Percentiles rank a stretch among this genome's conserved stretches.
These are phyloP conservation scores for Arachis stenosperma DNA, from an alignment of 306 rosid species.

Conservation along the genomic window DNA sequence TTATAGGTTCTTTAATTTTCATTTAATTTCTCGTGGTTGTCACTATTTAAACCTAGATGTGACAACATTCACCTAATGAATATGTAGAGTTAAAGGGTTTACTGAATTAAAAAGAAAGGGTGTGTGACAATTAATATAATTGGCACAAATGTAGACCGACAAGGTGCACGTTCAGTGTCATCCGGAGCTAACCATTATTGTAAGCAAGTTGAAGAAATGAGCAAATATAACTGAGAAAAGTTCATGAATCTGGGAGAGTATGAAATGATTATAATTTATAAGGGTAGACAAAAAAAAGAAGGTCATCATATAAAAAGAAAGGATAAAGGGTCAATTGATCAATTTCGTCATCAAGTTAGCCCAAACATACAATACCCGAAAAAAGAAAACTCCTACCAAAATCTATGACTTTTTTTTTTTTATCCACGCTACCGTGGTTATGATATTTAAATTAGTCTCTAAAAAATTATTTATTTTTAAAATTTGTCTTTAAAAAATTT, in stretches of 20 bases:
- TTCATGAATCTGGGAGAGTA: slow-evolving; percentile 45
- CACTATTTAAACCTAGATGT: slow-evolving; percentile 31
- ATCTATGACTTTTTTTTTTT: slow-evolving; percentile 21
- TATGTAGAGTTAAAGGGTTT: slow-evolving; percentile 25
- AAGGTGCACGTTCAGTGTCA: slow-evolving; percentile 51
- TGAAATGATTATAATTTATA: slow-evolving; percentile 38
- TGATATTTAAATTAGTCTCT: too few relatives aligned
- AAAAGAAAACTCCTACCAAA: slow-evolving; percentile 12
- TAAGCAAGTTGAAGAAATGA: slow-evolving; percentile 41
- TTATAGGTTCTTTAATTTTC: too few relatives aligned
- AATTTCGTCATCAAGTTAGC: slow-evolving; percentile 27
- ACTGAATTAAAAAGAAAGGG: slow-evolving; percentile 5
- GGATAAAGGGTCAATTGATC: neutral
- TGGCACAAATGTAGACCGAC: slow-evolving; percentile 46
- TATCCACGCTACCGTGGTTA: neutral
- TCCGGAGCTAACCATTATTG: slow-evolving; percentile 37
- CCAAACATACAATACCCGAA: neutral
- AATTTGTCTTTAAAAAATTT: too few relatives aligned
- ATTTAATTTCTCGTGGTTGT: too few relatives aligned
- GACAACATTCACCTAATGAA: slow-evolving; percentile 44
- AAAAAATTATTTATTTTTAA: too few relatives aligned
- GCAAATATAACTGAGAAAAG: slow-evolving; percentile 34
- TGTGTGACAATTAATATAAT: slow-evolving; percentile 32
- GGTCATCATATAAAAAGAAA: neutral
- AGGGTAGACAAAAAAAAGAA: neutral